phyloP scores from a whole-genome alignment of 768 basidiomycete species.

The Termitomyces sp. region DNA sequence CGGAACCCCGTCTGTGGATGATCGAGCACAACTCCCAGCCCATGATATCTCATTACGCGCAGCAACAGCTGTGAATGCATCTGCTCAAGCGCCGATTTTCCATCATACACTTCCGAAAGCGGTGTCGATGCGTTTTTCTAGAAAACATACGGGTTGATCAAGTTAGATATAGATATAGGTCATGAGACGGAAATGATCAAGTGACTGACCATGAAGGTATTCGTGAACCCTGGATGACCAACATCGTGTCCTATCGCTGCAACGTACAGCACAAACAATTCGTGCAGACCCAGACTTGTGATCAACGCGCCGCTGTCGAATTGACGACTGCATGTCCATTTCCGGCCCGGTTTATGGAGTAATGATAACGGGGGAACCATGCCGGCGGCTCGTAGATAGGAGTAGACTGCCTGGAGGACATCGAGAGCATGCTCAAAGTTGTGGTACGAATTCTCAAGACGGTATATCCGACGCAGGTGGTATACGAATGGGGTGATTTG shows the following conservation, averaged over 20 bases:
- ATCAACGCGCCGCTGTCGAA: conserved; percentile 33
- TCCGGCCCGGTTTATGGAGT: conserved; percentile 46
- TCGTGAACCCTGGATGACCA: conserved; percentile 93
- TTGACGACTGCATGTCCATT: conserved; percentile 30
- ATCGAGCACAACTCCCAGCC: conserved; percentile 64
- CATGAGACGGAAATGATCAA: neutral
- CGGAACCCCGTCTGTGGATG: conserved; percentile 36
- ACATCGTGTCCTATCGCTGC: conserved; percentile 98
- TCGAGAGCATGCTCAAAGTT: conserved; percentile 97
- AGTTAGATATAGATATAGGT: conserved; percentile 1
- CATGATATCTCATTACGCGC: conserved; percentile 75
- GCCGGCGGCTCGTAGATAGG: conserved; percentile 73
- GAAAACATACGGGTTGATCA: conserved; percentile 1
- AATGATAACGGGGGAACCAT: conserved; percentile 76
- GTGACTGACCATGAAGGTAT: conserved; percentile 81
- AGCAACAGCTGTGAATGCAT: conserved; percentile 85
- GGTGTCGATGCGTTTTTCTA: conserved; percentile 95
- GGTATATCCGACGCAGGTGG: conserved; percentile 89
- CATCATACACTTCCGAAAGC: conserved; percentile 81
- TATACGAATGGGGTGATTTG: conserved; percentile 74
- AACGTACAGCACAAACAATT: conserved; percentile 80
- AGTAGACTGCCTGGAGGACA: conserved; percentile 89
- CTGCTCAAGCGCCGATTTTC: conserved; percentile 85
- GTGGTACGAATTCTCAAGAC: conserved; percentile 90
- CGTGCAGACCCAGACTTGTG: conserved; percentile 51